These are phyloP conservation scores for Rehmannia glutinosa DNA, from an alignment of 257 asterid species.

Conservation along the genomic window DNA sequence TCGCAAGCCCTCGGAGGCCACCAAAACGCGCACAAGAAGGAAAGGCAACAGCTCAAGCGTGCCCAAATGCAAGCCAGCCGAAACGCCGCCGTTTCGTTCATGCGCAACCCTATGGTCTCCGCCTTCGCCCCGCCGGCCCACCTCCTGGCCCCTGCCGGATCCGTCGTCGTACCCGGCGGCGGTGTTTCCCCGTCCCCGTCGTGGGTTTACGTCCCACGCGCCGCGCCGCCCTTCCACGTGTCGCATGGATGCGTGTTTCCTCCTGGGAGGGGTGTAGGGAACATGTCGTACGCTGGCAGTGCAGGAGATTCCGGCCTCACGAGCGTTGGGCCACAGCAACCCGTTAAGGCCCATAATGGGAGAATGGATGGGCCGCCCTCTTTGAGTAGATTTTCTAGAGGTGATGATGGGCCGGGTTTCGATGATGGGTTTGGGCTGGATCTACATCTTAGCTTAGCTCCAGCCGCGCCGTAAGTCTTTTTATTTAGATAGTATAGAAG, in stretches of 20 bases:
- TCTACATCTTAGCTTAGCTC: constrained; percentile 88
- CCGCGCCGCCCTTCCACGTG: constrained; percentile 62
- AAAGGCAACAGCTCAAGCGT: constrained; percentile 84
- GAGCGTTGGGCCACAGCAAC: constrained; percentile 53
- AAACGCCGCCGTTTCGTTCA: constrained; percentile 84
- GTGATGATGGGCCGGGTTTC: constrained; percentile 53
- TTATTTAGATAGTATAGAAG: not conserved
- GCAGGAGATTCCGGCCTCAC: constrained; percentile 50
- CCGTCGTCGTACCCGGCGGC: no score
- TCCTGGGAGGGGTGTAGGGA: constrained; percentile 46
- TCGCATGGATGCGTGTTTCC: constrained; percentile 74
- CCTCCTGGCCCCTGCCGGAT: constrained; percentile 66
- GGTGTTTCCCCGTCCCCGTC: constrained; percentile 46
- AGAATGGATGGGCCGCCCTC: constrained; percentile 76
- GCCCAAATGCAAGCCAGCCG: constrained; percentile 88
- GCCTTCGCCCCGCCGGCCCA: constrained; percentile 86
- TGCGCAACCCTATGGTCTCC: constrained; percentile 83
- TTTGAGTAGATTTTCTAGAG: constrained; percentile 59
- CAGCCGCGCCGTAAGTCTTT: constrained; percentile 60
- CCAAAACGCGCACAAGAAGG: constrained; percentile 95
- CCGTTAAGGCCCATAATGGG: constrained; percentile 50
- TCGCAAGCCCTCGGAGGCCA: constrained; percentile 98
- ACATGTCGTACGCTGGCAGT: constrained; percentile 39
- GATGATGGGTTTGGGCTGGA: constrained; percentile 82
- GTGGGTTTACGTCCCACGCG: constrained; percentile 79